Evolutionary conservation across 306 rosid species (phyloP), one percentile per base, ranked within the genome.

Genomic region (Cicer judaicum): DNA sequence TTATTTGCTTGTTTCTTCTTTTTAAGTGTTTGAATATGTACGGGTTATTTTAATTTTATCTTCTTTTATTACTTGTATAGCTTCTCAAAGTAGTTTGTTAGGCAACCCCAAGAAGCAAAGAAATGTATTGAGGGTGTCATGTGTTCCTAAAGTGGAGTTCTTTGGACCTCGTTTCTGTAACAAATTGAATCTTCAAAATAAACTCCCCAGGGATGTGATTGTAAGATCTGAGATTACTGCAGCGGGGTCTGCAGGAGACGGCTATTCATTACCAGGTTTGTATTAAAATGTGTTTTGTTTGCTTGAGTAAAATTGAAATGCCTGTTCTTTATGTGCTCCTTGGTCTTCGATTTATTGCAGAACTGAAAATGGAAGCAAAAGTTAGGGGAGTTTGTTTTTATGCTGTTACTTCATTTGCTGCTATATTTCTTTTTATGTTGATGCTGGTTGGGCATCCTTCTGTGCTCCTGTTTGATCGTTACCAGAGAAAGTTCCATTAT

Each of bases 371-470:
- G 73, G 83, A 79, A 78, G 85, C 98, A 74, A 88, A 86, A 88
- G 75, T 90, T 64, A 80, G 96, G 80, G 97, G 92, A 59, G 69
- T 79, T 9, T 90, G 95, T 79, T 94, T 94, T 85, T 88, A 74
- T 73, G 82, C 82, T 40, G 73, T 89, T 75, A 80, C 96, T 36
- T 78, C 90, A 18, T 53, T 90, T 48, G 49, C 55, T 63, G 95
- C 99, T 19, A 76, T 92, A 50, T 87, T 86, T 77, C 91, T 92
- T 62, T 87, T 94, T 76, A 50, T 81, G 42, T 39, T 86, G 70
- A 94, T 94, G 97, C 46, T 90, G 76, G 77, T 82, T 71, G 88
- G 84, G 46, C 99, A 94, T 88, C 99, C 97, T 34, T 65, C 61
- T 56, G 91, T 90, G 10, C 84, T 94, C 70, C 47, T 88, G 61